These are phyloP conservation scores for Funneliformis mosseae DNA, from an alignment of 192 early-diverging fungal species.

Conservation along the genomic window DNA sequence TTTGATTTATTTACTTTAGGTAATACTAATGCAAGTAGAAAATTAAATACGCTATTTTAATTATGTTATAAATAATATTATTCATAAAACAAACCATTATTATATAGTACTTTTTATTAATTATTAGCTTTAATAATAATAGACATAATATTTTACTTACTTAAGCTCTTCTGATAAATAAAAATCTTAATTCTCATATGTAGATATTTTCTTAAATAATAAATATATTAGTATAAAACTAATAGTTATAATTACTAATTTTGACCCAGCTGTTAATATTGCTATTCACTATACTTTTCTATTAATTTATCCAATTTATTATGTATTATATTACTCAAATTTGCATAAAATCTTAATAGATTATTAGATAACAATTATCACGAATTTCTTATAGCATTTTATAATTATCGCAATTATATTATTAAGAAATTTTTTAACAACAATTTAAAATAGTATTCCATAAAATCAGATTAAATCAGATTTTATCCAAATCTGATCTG, in stretches of 20 bases:
- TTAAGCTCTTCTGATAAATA: neutral
- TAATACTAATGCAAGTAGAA: neutral
- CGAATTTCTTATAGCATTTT: neutral
- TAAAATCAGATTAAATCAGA: too few species aligned
- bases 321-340: neutral
- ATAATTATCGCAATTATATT: neutral
- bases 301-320: neutral
- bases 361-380: neutral
- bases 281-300: neutral
- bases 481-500: too few species aligned
- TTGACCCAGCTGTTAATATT: neutral
- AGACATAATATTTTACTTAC: neutral
- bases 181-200: neutral
- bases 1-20: neutral
- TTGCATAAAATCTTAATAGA: neutral
- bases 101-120: neutral
- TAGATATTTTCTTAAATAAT: neutral
- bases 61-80: slow-evolving; percentile 5
- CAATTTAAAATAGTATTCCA: too few species aligned
- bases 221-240: neutral
- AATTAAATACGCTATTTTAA: neutral
- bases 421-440: neutral
- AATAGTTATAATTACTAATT: neutral
- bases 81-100: neutral
- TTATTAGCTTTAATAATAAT: slow-evolving; percentile 11